A percentile compares a stretch with the other conserved stretches of the same genome.
Conservation (phyloP, 805 yeast genomes). For the Starmerella sp. region DNA sequence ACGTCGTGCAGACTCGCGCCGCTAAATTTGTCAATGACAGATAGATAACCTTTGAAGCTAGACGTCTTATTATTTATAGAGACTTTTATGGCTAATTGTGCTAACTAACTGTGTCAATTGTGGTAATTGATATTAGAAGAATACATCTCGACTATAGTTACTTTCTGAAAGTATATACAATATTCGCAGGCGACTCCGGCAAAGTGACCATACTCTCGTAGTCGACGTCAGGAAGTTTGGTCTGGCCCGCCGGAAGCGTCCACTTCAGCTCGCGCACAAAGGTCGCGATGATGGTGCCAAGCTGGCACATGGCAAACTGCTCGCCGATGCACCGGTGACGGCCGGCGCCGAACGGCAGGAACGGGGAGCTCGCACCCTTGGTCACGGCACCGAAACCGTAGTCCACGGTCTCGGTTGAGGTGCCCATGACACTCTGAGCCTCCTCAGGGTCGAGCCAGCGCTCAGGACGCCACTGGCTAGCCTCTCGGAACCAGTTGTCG, state of each 20-base stretch:
- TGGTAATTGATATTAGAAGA: too few species aligned
- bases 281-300: conserved; percentile 71
- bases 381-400: conserved; percentile 96
- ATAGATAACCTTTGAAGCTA: background rate
- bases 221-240: conserved; percentile 42
- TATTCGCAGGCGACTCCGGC: conserved; percentile 53
- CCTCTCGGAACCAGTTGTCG: conserved; percentile 68
- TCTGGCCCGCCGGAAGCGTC: conserved; percentile 45
- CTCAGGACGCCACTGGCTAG: conserved; percentile 64
- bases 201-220: conserved; percentile 87
- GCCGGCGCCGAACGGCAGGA: conserved; percentile 97
- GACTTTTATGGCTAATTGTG: too few species aligned
- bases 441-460: conserved; percentile 51
- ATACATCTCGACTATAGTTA: background rate
- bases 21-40: background rate
- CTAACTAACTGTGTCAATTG: too few species aligned
- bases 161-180: conserved; percentile 15
- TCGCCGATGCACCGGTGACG: conserved; percentile 99
- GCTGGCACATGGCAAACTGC: conserved; percentile 90
- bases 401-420: conserved; percentile 41
- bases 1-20: background rate
- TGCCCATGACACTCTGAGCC: conserved; percentile 19
- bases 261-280: conserved; percentile 68
- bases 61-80: too few species aligned
- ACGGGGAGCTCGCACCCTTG: conserved; percentile 92